A percentile compares a stretch with the other conserved stretches of the same genome.
Evolutionary conservation across 108 stramenopile species (phyloP).

Genomic region (Seminavis robusta): DNA sequence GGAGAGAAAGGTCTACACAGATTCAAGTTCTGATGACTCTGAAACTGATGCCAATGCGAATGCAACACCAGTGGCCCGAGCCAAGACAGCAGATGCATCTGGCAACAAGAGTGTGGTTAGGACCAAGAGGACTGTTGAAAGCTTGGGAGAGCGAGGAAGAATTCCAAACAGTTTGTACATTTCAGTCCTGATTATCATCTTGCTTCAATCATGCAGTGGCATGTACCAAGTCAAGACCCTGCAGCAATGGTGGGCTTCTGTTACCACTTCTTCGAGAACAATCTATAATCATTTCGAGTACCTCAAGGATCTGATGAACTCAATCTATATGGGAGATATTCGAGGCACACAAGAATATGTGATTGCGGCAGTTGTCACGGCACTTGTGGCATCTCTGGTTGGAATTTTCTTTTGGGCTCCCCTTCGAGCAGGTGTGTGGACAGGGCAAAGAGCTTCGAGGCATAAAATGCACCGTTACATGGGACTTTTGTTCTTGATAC

Average conservation of each 20-base stretch:
- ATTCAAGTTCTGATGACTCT: too few species aligned
- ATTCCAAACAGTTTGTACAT: too few species aligned
- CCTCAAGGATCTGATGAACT: not conserved
- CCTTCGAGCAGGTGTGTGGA: slow-evolving; percentile 31
- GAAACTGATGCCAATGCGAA: too few species aligned
- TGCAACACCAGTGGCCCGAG: too few species aligned
- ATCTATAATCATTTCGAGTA: not conserved
- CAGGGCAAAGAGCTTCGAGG: slow-evolving; percentile 12
- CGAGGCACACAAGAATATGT: slow-evolving; percentile 7
- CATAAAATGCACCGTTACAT: slow-evolving; percentile 35
- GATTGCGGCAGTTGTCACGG: not conserved
- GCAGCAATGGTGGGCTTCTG: not conserved
- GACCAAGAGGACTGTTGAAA: too few species aligned
- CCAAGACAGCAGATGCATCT: too few species aligned
- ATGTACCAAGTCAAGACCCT: not conserved
- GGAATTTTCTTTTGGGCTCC: slow-evolving; percentile 29
- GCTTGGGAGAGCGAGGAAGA: too few species aligned
- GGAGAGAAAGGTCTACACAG: too few species aligned
- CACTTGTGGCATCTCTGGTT: slow-evolving; percentile 7
- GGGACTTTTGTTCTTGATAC: slow-evolving; percentile 25
- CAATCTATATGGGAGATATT: not conserved
- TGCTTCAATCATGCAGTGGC: not conserved
- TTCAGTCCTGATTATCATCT: too few species aligned
- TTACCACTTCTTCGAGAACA: not conserved
- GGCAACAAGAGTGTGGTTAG: too few species aligned